Conservation (phyloP, 345 rosid species). For the Citropsis articulata region DNA sequence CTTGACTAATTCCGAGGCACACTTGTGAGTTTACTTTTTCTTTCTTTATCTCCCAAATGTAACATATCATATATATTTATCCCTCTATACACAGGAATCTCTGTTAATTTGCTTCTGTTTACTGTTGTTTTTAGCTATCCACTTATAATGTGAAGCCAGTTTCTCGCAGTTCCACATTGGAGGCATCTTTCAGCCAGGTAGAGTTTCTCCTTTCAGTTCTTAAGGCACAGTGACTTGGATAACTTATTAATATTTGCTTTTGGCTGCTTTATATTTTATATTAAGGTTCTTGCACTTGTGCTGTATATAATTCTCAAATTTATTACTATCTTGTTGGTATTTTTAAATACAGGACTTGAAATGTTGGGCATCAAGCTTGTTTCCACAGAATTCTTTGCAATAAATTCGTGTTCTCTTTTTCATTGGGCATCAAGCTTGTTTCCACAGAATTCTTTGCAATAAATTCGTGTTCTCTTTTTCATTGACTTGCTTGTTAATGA, state of each 20-base stretch:
- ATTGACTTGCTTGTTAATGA: too few relatives aligned
- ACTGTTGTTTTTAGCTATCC: constrained; percentile 24
- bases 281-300: not conserved
- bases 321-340: not conserved
- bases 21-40: constrained; percentile 33
- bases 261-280: not conserved
- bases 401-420: too few relatives aligned
- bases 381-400: too few relatives aligned
- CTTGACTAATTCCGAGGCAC: constrained; percentile 92
- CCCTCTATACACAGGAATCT: too few relatives aligned
- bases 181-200: constrained; percentile 88
- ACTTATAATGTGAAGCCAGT: constrained; percentile 86
- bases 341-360: not conserved
- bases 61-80: not conserved
- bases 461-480: too few relatives aligned
- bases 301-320: too few relatives aligned
- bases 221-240: not conserved
- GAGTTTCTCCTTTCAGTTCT: not conserved
- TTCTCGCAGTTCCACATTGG: constrained; percentile 70
- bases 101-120: too few relatives aligned
- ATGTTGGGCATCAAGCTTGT: not conserved
- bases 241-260: constrained; percentile 1
- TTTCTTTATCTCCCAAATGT: not conserved
- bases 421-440: not conserved
- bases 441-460: too few relatives aligned